Conservation (phyloP, 345 rosid species). For the Lepidium didymum region DNA sequence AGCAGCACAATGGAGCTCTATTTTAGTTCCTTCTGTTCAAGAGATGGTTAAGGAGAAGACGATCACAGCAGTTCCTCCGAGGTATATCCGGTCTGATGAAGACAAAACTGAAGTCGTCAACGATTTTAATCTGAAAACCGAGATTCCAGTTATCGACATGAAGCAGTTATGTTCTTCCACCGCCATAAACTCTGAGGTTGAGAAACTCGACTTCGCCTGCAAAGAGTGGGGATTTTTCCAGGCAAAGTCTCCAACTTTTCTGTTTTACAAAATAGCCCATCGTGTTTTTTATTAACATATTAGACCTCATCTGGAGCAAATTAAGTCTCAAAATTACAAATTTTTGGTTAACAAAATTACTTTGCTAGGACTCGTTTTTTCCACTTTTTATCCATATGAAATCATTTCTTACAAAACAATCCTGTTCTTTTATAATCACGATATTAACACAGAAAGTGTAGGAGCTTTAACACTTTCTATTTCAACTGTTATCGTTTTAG, state of each 20-base stretch:
- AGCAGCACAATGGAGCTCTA: conserved; percentile 15
- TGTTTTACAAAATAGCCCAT: neutral
- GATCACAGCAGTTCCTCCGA: conserved; percentile 18
- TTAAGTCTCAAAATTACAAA: neutral
- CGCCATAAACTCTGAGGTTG: conserved; percentile 15
- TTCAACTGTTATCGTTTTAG: neutral
- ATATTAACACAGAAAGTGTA: neutral
- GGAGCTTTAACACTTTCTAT: neutral
- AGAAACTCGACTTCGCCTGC: conserved; percentile 46
- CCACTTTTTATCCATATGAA: neutral
- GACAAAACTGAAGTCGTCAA: neutral
- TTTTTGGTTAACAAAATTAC: neutral
- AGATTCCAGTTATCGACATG: conserved; percentile 26
- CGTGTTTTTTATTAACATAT: neutral
- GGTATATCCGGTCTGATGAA: conserved; percentile 9
- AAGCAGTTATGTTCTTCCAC: conserved; percentile 1
- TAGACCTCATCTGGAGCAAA: neutral
- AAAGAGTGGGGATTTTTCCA: conserved; percentile 63
- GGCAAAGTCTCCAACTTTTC: conserved; percentile 17
- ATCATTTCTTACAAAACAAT: neutral
- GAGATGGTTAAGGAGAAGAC: conserved; percentile 22
- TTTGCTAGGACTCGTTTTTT: neutral
- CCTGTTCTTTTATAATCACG: neutral
- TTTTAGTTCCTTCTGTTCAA: conserved; percentile 22
- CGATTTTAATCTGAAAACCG: neutral